Evolutionary conservation across 2,329 filamentous ascomycete genomes (phyloP).

Genomic region (Dactylellina parvicollis): DNA sequence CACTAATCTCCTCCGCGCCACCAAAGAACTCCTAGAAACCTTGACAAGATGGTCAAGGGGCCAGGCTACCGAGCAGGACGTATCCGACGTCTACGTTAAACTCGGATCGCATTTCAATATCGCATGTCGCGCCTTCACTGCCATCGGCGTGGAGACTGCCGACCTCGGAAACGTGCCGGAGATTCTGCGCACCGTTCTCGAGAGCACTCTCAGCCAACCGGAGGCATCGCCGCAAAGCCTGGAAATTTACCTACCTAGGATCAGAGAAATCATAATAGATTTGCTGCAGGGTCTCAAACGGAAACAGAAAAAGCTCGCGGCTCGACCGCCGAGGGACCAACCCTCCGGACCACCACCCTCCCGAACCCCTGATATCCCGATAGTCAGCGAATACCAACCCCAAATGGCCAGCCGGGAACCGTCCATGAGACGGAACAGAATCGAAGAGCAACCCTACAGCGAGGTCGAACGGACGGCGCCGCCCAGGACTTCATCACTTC

Average conservation of each 20-base stretch:
- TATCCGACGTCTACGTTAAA: conserved; percentile 97
- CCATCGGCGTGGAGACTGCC: conserved; percentile 93
- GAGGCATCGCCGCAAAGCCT: conserved; percentile 93
- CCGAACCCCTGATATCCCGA: conserved; percentile 63
- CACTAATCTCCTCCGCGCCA: conserved; percentile 94
- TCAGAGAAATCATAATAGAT: conserved; percentile 98
- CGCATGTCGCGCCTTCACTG: conserved; percentile 93
- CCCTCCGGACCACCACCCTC: conserved; percentile 54
- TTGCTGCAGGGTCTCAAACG: conserved; percentile 93
- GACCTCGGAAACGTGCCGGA: conserved; percentile 97
- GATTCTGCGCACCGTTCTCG: conserved; percentile 85
- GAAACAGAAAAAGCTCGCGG: conserved; percentile 84
- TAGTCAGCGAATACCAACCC: conserved; percentile 26
- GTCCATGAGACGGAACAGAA: conserved; percentile 39
- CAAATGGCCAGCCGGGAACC: conserved; percentile 58
- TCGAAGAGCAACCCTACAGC: conserved; percentile 52
- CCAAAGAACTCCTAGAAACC: conserved; percentile 96
- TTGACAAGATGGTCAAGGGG: conserved; percentile 97
- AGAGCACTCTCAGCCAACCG: conserved; percentile 88
- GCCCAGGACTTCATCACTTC: conserved; percentile 57
- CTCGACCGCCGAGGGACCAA: conserved; percentile 48
- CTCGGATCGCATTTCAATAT: conserved; percentile 99
- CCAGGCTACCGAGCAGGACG: conserved; percentile 89
- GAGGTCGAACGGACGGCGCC: conserved; percentile 55
- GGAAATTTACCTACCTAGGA: conserved; percentile 90